These are phyloP conservation scores for Ramalina peruviana DNA, from an alignment of 495 filamentous ascomycete species.

Conservation along the genomic window DNA sequence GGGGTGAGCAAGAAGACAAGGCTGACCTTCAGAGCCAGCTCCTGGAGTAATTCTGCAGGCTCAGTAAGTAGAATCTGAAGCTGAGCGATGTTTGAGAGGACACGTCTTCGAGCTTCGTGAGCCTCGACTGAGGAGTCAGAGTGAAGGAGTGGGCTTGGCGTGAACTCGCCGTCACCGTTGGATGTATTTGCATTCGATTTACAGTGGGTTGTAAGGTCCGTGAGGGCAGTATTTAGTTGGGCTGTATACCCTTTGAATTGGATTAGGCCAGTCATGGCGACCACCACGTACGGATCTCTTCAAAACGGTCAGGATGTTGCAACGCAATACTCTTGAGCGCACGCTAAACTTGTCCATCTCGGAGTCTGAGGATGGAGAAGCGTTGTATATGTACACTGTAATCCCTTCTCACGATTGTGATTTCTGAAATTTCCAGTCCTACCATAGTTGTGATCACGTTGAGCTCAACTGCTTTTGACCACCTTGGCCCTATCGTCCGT, in stretches of 20 bases:
- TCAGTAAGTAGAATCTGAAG: constrained; percentile 9
- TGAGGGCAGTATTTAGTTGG: constrained; percentile 5
- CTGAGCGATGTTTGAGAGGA: constrained; percentile 3
- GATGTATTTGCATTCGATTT: neutral
- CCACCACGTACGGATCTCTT: neutral
- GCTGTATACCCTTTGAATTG: constrained; percentile 1
- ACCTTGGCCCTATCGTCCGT: too few relatives aligned
- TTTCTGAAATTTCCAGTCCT: too few relatives aligned
- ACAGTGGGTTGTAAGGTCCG: constrained; percentile 1
- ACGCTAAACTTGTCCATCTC: too few relatives aligned
- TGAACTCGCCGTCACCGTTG: neutral
- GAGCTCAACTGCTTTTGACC: too few relatives aligned
- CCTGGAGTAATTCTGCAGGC: constrained; percentile 11
- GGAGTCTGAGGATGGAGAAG: too few relatives aligned
- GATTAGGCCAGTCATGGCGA: constrained; percentile 3
- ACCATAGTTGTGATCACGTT: too few relatives aligned
- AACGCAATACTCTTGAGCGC: too few relatives aligned
- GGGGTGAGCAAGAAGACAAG: neutral
- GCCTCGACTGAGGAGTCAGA: neutral
- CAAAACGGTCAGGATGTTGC: too few relatives aligned
- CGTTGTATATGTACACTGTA: too few relatives aligned
- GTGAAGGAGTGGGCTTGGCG: neutral
- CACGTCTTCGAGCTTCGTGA: constrained; percentile 1
- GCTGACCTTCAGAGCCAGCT: constrained; percentile 10
- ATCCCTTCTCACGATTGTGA: too few relatives aligned